Evolutionary conservation across 306 rosid species (phyloP).

Genomic region (Dalbergia cochinchinensis): DNA sequence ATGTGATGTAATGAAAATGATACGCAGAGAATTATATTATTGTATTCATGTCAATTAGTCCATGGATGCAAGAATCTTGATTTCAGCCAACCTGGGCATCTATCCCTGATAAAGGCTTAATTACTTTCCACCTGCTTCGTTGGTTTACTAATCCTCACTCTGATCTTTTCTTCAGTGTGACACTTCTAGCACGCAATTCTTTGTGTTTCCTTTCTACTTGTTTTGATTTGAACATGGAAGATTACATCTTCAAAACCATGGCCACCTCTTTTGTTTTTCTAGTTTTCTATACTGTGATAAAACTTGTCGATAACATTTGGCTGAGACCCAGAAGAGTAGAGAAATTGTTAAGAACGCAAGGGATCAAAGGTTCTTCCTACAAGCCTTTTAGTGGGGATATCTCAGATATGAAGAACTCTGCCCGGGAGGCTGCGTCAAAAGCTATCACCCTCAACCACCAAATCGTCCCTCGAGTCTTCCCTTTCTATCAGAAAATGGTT

Average conservation of each 20-base stretch:
- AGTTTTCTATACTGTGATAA: slow-evolving; percentile 27
- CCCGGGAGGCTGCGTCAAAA: slow-evolving; percentile 44
- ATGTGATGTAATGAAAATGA: not conserved
- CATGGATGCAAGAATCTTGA: no score
- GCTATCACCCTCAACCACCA: slow-evolving; percentile 48
- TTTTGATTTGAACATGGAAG: slow-evolving; percentile 40
- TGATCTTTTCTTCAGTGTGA: not conserved
- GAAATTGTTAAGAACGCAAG: slow-evolving; percentile 51
- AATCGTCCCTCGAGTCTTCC: slow-evolving; percentile 56
- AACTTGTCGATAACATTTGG: slow-evolving; percentile 43
- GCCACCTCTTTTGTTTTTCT: slow-evolving; percentile 14
- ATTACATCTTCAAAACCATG: slow-evolving; percentile 36
- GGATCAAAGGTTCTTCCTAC: slow-evolving; percentile 58
- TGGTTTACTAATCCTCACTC: not conserved
- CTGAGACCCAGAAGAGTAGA: slow-evolving; percentile 53
- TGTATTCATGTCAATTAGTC: no score
- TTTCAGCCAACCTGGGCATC: no score
- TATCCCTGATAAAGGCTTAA: no score
- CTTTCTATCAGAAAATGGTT: slow-evolving; percentile 48
- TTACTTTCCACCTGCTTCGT: no score
- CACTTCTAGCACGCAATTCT: not conserved
- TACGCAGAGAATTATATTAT: no score
- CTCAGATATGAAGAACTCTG: slow-evolving; percentile 44
- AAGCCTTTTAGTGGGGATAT: slow-evolving; percentile 53
- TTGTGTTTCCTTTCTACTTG: not conserved